phyloP scores from a whole-genome alignment of 1,139 yeast species.

The Suhomyces bolitotheri region DNA sequence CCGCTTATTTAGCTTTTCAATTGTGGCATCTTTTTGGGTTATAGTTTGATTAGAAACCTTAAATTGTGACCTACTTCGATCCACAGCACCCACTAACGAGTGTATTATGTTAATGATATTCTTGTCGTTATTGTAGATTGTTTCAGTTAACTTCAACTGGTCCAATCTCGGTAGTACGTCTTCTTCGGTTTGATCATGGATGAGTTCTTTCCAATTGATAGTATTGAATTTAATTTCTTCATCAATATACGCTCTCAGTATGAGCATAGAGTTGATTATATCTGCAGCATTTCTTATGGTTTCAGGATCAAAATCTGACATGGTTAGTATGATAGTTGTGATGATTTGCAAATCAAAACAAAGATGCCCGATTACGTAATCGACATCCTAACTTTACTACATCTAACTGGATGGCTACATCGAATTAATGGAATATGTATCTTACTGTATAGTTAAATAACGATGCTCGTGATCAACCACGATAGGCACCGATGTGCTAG shows the following conservation, averaged over 20 bases:
- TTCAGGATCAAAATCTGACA: constrained; percentile 27
- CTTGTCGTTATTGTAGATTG: constrained; percentile 44
- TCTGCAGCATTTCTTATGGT: constrained; percentile 41
- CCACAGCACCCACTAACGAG: constrained; percentile 41
- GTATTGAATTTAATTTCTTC: constrained; percentile 35
- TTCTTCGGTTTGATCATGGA: constrained; percentile 12
- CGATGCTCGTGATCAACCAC: constrained; percentile 4
- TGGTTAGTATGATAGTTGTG: constrained; percentile 1
- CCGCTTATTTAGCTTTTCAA: constrained; percentile 28
- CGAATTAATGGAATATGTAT: constrained; percentile 7
- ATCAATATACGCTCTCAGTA: constrained; percentile 40
- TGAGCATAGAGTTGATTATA: constrained; percentile 38
- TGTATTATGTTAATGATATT: constrained; percentile 44
- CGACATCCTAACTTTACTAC: background rate
- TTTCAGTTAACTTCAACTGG: constrained; percentile 26
- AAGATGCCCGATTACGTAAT: constrained; percentile 10
- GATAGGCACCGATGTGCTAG: too few species aligned
- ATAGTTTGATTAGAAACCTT: constrained; percentile 33
- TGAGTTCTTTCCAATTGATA: constrained; percentile 36
- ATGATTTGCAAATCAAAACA: constrained; percentile 7
- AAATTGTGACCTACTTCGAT: constrained; percentile 39
- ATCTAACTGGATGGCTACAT: background rate
- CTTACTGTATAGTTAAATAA: constrained; percentile 11
- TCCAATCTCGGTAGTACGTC: constrained; percentile 5
- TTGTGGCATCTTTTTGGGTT: constrained; percentile 31